A percentile compares a stretch with the other conserved stretches of the same genome.
Evolutionary conservation across 495 filamentous ascomycete species (phyloP).

Genomic region (Neurospora sp.): DNA sequence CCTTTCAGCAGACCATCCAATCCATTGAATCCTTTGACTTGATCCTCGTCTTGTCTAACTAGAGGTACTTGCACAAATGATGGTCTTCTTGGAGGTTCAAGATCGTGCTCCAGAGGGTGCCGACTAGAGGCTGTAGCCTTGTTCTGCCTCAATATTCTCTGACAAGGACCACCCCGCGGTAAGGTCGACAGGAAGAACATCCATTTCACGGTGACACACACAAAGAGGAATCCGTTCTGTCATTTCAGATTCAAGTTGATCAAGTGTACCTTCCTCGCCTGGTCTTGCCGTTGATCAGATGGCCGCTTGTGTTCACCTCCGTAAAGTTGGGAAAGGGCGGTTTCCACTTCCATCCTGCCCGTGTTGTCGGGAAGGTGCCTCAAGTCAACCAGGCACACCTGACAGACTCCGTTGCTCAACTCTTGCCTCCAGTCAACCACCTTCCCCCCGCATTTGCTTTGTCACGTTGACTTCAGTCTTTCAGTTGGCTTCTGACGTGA

Average conservation of each 20-base stretch:
- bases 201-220: background rate
- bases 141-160: background rate
- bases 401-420: background rate
- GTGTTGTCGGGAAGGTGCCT: background rate
- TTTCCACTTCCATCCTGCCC: background rate
- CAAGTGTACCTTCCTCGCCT: background rate
- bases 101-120: background rate
- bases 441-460: background rate
- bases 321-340: background rate
- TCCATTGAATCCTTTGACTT: background rate
- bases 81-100: background rate
- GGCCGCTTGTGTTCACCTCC: background rate
- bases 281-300: background rate
- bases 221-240: background rate
- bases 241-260: background rate
- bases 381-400: background rate
- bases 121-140: background rate
- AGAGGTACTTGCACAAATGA: background rate
- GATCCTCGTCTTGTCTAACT: background rate
- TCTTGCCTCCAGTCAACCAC: background rate
- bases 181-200: background rate
- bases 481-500: background rate
- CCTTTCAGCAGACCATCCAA: background rate
- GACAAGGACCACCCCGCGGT: background rate
- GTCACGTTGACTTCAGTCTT: background rate